Evolutionary conservation across 352 stramenopile species (phyloP).

Genomic region (Hyaloperonospora arabidopsidis): DNA sequence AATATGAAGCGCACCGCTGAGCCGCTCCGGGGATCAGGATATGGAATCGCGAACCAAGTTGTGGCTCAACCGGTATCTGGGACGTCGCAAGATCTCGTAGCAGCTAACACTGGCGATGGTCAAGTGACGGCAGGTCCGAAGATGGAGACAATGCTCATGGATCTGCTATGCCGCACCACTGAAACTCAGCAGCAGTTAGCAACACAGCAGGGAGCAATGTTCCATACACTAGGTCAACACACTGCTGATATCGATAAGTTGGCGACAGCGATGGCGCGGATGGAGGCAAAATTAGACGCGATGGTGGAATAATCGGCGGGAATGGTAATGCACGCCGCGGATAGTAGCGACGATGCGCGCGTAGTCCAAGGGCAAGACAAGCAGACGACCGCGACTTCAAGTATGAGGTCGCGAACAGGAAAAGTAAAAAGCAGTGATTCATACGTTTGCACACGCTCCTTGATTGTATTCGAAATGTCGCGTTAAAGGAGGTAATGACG

Average conservation of each 20-base stretch:
- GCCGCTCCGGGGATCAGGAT: conserved; percentile 49
- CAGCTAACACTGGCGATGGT: conserved; percentile 70
- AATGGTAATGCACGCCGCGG: conserved; percentile 23
- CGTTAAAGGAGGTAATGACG: conserved; percentile 7
- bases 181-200: conserved; percentile 86
- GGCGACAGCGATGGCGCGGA: conserved; percentile 76
- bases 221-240: conserved; percentile 86
- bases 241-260: conserved; percentile 86
- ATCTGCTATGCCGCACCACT: conserved; percentile 80
- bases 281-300: conserved; percentile 85
- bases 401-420: conserved; percentile 28
- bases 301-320: conserved; percentile 54
- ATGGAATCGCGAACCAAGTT: conserved; percentile 75
- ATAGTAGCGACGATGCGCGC: conserved; percentile 16
- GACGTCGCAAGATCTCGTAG: conserved; percentile 74
- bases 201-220: conserved; percentile 86
- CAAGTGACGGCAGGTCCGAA: conserved; percentile 79
- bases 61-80: conserved; percentile 43
- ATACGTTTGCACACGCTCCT: conserved; percentile 26
- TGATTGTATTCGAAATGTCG: conserved; percentile 19
- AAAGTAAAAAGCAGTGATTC: conserved; percentile 36
- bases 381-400: conserved; percentile 5
- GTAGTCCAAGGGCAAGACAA: conserved; percentile 23
- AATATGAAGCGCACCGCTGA: conserved; percentile 30
- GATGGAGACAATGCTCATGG: conserved; percentile 89